A percentile compares a stretch with the other conserved stretches of the same genome.
Conservation (phyloP, 768 basidiomycete genomes). For the Lactifluus rugatus region DNA sequence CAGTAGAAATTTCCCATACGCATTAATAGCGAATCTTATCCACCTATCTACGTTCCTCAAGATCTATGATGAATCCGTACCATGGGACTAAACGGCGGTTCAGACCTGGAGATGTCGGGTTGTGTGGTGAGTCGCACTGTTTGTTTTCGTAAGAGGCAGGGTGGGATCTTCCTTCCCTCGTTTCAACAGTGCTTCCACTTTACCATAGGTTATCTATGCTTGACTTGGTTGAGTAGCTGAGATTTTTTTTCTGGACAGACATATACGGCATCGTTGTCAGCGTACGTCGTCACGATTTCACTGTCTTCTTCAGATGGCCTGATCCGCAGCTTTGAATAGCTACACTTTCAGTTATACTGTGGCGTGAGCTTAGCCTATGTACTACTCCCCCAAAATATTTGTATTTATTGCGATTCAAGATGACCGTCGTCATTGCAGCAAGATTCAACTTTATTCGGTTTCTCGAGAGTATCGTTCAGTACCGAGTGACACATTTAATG, state of each 20-base stretch:
- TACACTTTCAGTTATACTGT: slow-evolving; percentile 22
- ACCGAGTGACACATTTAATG: slow-evolving; percentile 25
- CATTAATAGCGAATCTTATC: slow-evolving; percentile 43
- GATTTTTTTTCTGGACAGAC: slow-evolving; percentile 29
- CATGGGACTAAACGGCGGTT: slow-evolving; percentile 32
- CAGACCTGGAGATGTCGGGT: slow-evolving; percentile 46
- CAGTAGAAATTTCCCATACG: slow-evolving; percentile 54
- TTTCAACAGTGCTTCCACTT: slow-evolving; percentile 21
- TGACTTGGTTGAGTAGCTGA: not conserved
- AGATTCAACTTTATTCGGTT: slow-evolving; percentile 27
- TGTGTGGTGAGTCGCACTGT: slow-evolving; percentile 36
- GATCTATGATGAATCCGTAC: slow-evolving; percentile 27
- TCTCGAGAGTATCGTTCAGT: slow-evolving; percentile 26
- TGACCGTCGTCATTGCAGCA: slow-evolving; percentile 25
- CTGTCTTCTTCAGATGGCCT: not conserved
- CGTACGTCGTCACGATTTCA: not conserved
- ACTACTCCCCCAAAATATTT: not conserved
- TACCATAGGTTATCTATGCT: slow-evolving; percentile 21
- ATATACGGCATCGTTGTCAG: slow-evolving; percentile 30
- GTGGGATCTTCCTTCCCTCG: not conserved
- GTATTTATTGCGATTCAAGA: slow-evolving; percentile 8
- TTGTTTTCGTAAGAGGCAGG: not conserved
- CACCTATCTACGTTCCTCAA: slow-evolving; percentile 16
- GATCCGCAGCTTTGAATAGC: slow-evolving; percentile 8
- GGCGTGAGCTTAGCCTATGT: slow-evolving; percentile 16